Percentiles rank a stretch among this genome's conserved stretches.
Conservation (phyloP, 148 eudicot species). For the Vaccinium darrowii region DNA sequence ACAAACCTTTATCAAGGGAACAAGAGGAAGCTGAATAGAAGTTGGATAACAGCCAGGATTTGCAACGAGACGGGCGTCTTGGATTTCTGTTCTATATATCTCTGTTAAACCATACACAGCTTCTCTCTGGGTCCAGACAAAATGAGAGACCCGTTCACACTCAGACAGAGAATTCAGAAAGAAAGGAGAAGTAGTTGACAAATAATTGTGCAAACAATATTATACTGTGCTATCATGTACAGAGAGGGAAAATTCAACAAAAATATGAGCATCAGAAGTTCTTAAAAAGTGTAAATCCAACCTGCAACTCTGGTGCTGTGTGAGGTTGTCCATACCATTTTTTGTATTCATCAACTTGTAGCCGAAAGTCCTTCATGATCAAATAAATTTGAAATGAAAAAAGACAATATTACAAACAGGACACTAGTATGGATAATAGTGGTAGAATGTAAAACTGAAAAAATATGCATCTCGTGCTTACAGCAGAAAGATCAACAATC, state of each 20-base stretch:
- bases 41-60: slow-evolving; percentile 99
- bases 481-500: slow-evolving; percentile 97
- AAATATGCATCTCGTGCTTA: slow-evolving; percentile 31
- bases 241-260: neutral
- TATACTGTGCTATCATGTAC: neutral
- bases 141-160: slow-evolving; percentile 7
- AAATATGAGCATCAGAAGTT: neutral
- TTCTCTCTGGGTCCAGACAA: slow-evolving; percentile 56
- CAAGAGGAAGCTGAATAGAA: slow-evolving; percentile 80
- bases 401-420: neutral
- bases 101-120: slow-evolving; percentile 94
- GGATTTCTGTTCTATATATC: slow-evolving; percentile 59
- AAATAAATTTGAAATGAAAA: slow-evolving; percentile 14
- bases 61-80: slow-evolving; percentile 76
- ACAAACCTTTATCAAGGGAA: slow-evolving; percentile 79
- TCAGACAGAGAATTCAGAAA: slow-evolving; percentile 1
- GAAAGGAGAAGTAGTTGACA: slow-evolving; percentile 1
- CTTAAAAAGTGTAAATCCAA: slow-evolving; percentile 13
- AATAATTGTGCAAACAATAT: neutral
- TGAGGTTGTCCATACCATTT: slow-evolving; percentile 99
- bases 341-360: slow-evolving; percentile 69
- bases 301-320: slow-evolving; percentile 83
- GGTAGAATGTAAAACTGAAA: neutral
- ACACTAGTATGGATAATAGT: neutral
- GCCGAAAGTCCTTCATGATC: slow-evolving; percentile 73